Evolutionary conservation across 495 filamentous ascomycete genomes (phyloP).

Genomic region (Aspergillus leporis): DNA sequence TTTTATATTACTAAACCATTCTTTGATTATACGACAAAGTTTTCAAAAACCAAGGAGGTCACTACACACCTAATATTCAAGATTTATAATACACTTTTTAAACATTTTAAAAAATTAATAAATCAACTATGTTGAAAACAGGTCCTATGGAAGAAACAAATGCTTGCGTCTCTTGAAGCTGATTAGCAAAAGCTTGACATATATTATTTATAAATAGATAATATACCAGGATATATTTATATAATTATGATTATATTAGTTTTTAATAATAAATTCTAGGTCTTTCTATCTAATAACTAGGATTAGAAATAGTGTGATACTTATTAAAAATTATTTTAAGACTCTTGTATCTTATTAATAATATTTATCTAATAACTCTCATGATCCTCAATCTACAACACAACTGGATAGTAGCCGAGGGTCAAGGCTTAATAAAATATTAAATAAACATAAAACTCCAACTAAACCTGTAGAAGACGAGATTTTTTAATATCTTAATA

Average conservation of each 20-base stretch:
- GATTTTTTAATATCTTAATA: not conserved
- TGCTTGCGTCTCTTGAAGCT: no score
- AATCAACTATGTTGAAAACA: not conserved
- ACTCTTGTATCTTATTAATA: not conserved
- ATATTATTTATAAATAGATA: no score
- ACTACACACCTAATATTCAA: not conserved
- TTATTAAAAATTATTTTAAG: not conserved
- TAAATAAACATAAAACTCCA: not conserved
- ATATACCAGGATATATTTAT: not conserved
- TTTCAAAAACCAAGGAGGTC: not conserved
- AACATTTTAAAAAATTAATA: not conserved
- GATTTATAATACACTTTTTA: no score
- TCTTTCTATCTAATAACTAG: not conserved
- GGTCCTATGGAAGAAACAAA: no score
- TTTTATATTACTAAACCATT: not conserved
- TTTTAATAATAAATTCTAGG: not conserved
- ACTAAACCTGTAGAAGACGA: no score
- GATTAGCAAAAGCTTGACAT: no score
- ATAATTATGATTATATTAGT: not conserved
- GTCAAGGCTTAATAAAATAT: not conserved
- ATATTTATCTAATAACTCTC: no score
- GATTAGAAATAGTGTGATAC: not conserved
- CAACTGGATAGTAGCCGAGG: no score
- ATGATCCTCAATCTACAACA: no score
- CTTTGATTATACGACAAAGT: not conserved